Percentiles rank a stretch among this genome's conserved stretches.
Conservation (phyloP, 2,329 filamentous ascomycete genomes). For the Sporothrix pseudoabietina region DNA sequence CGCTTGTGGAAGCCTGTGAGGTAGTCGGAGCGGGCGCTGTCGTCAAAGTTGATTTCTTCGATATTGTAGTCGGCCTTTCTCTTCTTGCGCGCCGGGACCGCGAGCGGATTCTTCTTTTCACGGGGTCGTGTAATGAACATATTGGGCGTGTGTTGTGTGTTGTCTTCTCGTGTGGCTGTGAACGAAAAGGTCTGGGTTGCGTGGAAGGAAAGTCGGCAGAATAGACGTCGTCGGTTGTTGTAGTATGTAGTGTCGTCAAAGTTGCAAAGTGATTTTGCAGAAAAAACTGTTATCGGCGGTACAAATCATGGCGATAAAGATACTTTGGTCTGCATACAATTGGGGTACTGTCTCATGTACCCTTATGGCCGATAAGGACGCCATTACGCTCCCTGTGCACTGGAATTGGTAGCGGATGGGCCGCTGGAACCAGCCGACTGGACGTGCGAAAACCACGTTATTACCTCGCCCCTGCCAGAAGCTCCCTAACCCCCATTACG, state of each 20-base stretch:
- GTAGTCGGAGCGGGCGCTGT: slow-evolving; percentile 77
- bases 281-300: slow-evolving; percentile 18
- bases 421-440: slow-evolving; percentile 11
- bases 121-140: slow-evolving; percentile 59
- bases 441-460: not conserved
- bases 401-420: not conserved
- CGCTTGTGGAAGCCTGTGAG: slow-evolving; percentile 97
- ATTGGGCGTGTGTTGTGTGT: not conserved
- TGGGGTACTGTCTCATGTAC: not conserved
- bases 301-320: not conserved
- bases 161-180: not conserved
- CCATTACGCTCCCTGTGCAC: not conserved
- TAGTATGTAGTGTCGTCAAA: not conserved
- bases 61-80: slow-evolving; percentile 62
- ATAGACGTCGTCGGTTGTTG: not conserved
- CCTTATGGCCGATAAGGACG: not conserved
- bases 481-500: not conserved
- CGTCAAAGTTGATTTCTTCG: slow-evolving; percentile 86
- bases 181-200: not conserved
- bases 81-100: slow-evolving; percentile 56
- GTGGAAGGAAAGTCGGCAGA: not conserved
- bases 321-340: not conserved
- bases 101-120: slow-evolving; percentile 58
- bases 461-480: not conserved
- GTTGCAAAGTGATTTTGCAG: slow-evolving; percentile 1